Evolutionary conservation across 352 stramenopile genomes (phyloP), one percentile per base, ranked within the genome.

Genomic region (Globisporangium viniferum): DNA sequence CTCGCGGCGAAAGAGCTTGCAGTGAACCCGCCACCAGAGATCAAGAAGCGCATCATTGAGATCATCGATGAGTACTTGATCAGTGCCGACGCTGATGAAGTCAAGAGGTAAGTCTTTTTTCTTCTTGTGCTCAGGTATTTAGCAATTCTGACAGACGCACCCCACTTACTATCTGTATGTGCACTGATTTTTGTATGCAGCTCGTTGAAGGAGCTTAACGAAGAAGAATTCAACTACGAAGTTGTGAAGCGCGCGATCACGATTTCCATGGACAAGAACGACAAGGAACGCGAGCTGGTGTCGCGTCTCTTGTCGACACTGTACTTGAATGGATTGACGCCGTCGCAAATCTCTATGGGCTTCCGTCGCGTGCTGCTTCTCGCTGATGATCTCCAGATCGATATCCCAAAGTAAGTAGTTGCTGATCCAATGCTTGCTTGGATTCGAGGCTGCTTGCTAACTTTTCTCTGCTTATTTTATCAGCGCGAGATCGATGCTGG

Each of bases 321-420:
- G 51, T 98, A 98, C 73, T 84, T 98, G 64, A 90, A 95, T 62
- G 86, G 86, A 5, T 69, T 96, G 8, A 93, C 85, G 36, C 83
- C 84, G 2, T 80, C 81, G 33, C 80, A 95, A 70, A 85, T 96
- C 58, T 73, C 86, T 33, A 92, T 92, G 76, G 98, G 97, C 31
- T 99, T 99, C 73, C 94, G 98, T 67, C 86, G 97, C 29, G 85
- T 99, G 35, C 85, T 99, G 56, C 86, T 99, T 67, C 84, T 95
- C 9, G 86, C 98, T 8, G 94, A 99, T 41, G 98, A 99, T 73
- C 85, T 99, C 65, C 82, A 93, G 67, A 96, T 99, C 59, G 97
- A 99, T 69, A 98, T 90, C 87, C 97, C 70, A 73, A 98, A 81
- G 75, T 88, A 55, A 31, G 77, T 72, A 22, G 14, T 41, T 57